Evolutionary conservation across 129 eudicot genomes (phyloP).

Genomic region (Lactuca saligna): DNA sequence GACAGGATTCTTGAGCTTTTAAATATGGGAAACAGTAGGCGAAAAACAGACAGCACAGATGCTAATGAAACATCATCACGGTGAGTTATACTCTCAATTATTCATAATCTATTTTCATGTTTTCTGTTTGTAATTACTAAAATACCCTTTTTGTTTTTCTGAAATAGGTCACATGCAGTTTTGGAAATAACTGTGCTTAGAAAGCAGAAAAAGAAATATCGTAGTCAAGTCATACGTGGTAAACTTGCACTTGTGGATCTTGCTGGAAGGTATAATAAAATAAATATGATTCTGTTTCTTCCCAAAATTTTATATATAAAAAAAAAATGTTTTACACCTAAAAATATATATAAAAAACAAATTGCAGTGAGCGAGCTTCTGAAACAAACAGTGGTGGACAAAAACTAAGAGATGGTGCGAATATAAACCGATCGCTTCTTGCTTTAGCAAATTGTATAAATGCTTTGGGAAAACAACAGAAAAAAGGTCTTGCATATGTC

Average conservation of each 20-base stretch:
- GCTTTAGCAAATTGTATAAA: conserved; percentile 96
- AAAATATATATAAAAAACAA: neutral
- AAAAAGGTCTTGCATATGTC: conserved; percentile 95
- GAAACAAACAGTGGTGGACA: conserved; percentile 90
- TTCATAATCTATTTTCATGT: conserved; percentile 4
- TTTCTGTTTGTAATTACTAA: conserved; percentile 22
- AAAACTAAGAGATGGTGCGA: conserved; percentile 95
- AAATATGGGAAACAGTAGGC: conserved; percentile 85
- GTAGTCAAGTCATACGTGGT: conserved; percentile 79
- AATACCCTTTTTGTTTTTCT: conserved; percentile 21
- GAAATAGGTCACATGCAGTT: conserved; percentile 87
- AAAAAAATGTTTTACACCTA: conserved; percentile 3
- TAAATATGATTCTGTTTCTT: neutral
- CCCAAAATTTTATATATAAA: neutral
- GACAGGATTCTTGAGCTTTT: conserved; percentile 88
- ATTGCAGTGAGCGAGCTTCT: conserved; percentile 65
- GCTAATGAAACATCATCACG: conserved; percentile 91
- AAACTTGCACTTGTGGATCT: conserved; percentile 97
- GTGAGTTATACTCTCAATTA: conserved; percentile 40
- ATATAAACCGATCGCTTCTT: conserved; percentile 89
- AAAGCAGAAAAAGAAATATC: conserved; percentile 60
- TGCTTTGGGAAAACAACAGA: conserved; percentile 92
- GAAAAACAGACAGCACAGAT: conserved; percentile 95
- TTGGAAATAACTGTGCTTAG: conserved; percentile 77
- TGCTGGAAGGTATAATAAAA: conserved; percentile 73